These are phyloP conservation scores for Microbotryum saponariae DNA, from an alignment of 1,284 basidiomycete species.

Conservation along the genomic window DNA sequence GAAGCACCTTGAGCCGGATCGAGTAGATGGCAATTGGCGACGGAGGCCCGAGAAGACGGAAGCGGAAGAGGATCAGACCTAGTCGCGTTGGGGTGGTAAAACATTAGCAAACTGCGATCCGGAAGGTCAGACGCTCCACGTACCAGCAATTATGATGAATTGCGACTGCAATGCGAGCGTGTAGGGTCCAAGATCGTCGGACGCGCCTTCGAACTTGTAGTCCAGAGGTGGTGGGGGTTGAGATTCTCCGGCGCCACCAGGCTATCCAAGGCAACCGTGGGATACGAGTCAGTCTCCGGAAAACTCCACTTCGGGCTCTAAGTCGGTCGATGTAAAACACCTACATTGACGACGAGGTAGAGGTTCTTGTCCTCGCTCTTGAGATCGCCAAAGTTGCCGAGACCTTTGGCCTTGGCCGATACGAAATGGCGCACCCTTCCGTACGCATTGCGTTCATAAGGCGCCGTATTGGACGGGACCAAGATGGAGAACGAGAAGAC, in stretches of 20 bases:
- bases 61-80: constrained; percentile 5
- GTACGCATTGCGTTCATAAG: constrained; percentile 27
- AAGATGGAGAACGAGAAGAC: constrained; percentile 28
- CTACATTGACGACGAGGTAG: constrained; percentile 24
- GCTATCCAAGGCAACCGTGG: constrained; percentile 1
- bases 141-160: constrained; percentile 21
- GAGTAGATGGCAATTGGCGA: not conserved
- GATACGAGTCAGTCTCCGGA: not conserved
- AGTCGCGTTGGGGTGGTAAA: not conserved
- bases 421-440: constrained; percentile 27
- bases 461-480: constrained; percentile 21
- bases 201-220: constrained; percentile 26
- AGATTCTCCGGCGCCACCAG: constrained; percentile 21
- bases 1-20: constrained; percentile 1
- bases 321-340: not conserved
- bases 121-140: not conserved
- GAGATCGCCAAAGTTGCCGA: constrained; percentile 22
- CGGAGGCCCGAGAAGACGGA: not conserved
- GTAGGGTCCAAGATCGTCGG: constrained; percentile 27
- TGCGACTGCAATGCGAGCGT: constrained; percentile 19
- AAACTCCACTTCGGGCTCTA: not conserved
- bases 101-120: not conserved
- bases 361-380: constrained; percentile 12
- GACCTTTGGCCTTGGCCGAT: constrained; percentile 27
- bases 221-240: constrained; percentile 26